Conservation (phyloP, 805 yeast genomes). For the Barnettozyma vustinii region DNA sequence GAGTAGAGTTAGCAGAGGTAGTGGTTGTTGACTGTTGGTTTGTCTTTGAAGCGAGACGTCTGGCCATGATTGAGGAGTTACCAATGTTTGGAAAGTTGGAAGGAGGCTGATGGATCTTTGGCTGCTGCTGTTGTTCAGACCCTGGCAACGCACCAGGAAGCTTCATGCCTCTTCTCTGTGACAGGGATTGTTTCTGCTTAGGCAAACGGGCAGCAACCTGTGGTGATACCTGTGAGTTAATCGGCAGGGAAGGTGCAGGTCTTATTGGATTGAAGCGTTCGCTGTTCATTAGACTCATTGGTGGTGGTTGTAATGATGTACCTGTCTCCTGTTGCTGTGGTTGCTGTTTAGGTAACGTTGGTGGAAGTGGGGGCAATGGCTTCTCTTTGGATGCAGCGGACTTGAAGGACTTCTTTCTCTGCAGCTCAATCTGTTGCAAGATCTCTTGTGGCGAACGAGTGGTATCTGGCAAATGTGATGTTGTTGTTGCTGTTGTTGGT, state of each 20-base stretch:
- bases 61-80: slow-evolving; percentile 7
- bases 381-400: slow-evolving; percentile 16
- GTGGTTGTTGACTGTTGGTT: slow-evolving; percentile 6
- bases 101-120: slow-evolving; percentile 2
- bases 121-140: slow-evolving; percentile 9
- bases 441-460: slow-evolving; percentile 7
- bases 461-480: slow-evolving; percentile 2
- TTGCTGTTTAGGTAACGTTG: slow-evolving; percentile 9
- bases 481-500: background rate
- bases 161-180: slow-evolving; percentile 77
- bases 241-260: slow-evolving; percentile 27
- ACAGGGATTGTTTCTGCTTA: slow-evolving; percentile 74
- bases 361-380: slow-evolving; percentile 39
- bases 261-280: slow-evolving; percentile 21
- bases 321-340: background rate
- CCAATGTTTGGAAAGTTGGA: slow-evolving; percentile 1
- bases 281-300: slow-evolving; percentile 4
- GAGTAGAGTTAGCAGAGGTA: slow-evolving; percentile 1
- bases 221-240: slow-evolving; percentile 58
- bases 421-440: slow-evolving; percentile 17
- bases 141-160: slow-evolving; percentile 67
- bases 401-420: slow-evolving; percentile 17
- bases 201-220: slow-evolving; percentile 77
- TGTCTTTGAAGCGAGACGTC: slow-evolving; percentile 7
- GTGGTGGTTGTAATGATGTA: background rate